A percentile compares a stretch with the other conserved stretches of the same genome.
phyloP scores from a whole-genome alignment of 2,329 filamentous ascomycete species.

The Tolypocladium sp. region DNA sequence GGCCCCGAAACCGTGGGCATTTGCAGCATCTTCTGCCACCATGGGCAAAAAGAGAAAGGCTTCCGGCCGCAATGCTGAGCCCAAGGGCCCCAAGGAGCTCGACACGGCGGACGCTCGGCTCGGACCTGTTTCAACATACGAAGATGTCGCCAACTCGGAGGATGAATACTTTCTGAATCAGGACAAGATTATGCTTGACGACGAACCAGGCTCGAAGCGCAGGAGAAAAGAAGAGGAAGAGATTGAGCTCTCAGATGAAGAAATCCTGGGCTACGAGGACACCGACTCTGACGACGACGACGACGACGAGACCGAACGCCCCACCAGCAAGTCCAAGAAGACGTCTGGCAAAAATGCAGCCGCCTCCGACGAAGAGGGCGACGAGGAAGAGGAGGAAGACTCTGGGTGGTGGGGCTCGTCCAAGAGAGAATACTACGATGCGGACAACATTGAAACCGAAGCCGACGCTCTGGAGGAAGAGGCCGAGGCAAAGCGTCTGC shows the following conservation, averaged over 20 bases:
- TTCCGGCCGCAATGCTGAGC: constrained; percentile 33
- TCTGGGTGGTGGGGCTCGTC: constrained; percentile 78
- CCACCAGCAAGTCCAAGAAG: constrained; percentile 5
- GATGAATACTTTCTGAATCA: constrained; percentile 86
- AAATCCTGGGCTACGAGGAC: constrained; percentile 43
- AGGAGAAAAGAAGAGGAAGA: constrained; percentile 64
- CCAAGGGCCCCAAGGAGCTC: constrained; percentile 44
- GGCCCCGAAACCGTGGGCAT: background rate
- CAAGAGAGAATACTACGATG: constrained; percentile 86
- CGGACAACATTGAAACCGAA: constrained; percentile 61
- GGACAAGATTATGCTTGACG: constrained; percentile 80
- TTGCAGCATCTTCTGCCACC: constrained; percentile 2
- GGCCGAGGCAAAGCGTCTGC: constrained; percentile 75
- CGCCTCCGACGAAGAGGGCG: constrained; percentile 34
- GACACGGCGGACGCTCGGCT: constrained; percentile 53
- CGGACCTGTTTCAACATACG: constrained; percentile 51
- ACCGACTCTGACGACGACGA: constrained; percentile 18
- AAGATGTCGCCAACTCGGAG: constrained; percentile 87
- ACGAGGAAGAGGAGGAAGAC: constrained; percentile 46
- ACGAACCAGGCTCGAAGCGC: constrained; percentile 70
- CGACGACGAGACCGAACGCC: background rate
- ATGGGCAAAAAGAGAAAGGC: constrained; percentile 69
- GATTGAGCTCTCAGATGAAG: constrained; percentile 53
- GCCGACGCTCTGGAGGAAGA: constrained; percentile 80
- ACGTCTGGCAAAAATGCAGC: constrained; percentile 21